Conservation (phyloP, 2,329 filamentous ascomycete species). For the Claviceps purpurea region DNA sequence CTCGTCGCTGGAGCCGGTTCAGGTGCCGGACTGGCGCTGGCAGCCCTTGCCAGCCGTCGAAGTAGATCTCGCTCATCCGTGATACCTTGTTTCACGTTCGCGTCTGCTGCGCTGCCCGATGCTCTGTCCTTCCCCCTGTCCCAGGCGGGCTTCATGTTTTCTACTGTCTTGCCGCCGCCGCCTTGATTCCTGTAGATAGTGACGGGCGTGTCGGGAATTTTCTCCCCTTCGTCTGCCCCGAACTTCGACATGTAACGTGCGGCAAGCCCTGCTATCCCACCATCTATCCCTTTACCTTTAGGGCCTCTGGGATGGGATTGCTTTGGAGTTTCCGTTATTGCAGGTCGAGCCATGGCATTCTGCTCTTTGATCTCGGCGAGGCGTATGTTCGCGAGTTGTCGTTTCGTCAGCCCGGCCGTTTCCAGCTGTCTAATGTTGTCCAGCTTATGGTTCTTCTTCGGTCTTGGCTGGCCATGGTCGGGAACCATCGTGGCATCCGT, state of each 20-base stretch:
- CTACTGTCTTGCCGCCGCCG: constrained; percentile 4
- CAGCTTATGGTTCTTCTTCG: constrained; percentile 28
- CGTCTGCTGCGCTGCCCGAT: background rate
- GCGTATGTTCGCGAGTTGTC: constrained; percentile 33
- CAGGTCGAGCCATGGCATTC: constrained; percentile 31
- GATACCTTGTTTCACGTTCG: background rate
- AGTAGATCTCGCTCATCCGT: constrained; percentile 31
- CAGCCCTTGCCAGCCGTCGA: constrained; percentile 33
- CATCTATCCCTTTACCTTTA: constrained; percentile 8
- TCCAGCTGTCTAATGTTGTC: constrained; percentile 35
- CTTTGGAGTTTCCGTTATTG: constrained; percentile 26
- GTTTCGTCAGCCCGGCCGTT: constrained; percentile 29
- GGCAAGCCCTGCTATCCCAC: constrained; percentile 10
- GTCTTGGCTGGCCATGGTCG: constrained; percentile 15
- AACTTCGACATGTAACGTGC: constrained; percentile 5
- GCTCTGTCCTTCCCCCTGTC: background rate
- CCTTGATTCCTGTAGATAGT: constrained; percentile 23
- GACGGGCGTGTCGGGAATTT: constrained; percentile 25
- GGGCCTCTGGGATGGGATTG: constrained; percentile 8
- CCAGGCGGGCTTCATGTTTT: background rate
- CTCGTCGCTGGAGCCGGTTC: constrained; percentile 3
- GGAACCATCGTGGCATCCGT: constrained; percentile 12
- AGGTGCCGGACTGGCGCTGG: constrained; percentile 30
- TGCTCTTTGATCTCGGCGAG: constrained; percentile 39
- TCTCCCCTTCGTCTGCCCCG: constrained; percentile 16